These are phyloP conservation scores for Trichocladium antarcticum DNA, from an alignment of 495 filamentous ascomycete genomes.

Conservation along the genomic window DNA sequence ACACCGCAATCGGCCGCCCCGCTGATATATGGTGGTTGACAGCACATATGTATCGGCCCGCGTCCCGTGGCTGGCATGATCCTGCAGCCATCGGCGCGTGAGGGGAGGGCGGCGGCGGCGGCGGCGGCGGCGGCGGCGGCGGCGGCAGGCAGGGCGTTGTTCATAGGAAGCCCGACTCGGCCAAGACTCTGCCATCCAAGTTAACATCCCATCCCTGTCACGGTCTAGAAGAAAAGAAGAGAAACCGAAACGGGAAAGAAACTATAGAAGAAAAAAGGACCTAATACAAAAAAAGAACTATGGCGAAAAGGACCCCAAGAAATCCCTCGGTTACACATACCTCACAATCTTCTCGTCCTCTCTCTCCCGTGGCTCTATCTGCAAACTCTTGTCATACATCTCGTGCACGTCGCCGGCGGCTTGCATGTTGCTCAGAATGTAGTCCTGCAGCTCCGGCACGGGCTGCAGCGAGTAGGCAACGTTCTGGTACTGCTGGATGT, in stretches of 20 bases:
- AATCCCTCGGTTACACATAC: no score
- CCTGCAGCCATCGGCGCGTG: not conserved
- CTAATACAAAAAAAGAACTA: no score
- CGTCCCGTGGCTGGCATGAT: no score
- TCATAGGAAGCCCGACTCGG: constrained; percentile 40
- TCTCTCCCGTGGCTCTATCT: constrained; percentile 84
- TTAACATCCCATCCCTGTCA: no score
- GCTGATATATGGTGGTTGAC: not conserved
- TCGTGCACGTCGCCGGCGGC: constrained; percentile 86
- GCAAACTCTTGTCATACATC: constrained; percentile 94
- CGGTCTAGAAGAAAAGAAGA: no score
- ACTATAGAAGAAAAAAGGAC: no score
- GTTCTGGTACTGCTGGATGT: constrained; percentile 97
- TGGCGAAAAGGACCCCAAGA: no score
- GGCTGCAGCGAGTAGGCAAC: constrained; percentile 83
- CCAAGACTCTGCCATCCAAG: constrained; percentile 29
- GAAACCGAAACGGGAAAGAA: no score
- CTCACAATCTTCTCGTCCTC: constrained; percentile 76
- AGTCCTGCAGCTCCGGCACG: constrained; percentile 88
- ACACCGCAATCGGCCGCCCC: no score
- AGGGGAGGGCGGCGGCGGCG: not conserved
- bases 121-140: not conserved
- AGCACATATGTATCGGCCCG: not conserved
- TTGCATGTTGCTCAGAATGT: constrained; percentile 91
- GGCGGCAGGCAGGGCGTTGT: not conserved